Evolutionary conservation across 2,329 filamentous ascomycete species (phyloP), one percentile per base, ranked within the genome.

Genomic region (Amauroascus verrucosus): DNA sequence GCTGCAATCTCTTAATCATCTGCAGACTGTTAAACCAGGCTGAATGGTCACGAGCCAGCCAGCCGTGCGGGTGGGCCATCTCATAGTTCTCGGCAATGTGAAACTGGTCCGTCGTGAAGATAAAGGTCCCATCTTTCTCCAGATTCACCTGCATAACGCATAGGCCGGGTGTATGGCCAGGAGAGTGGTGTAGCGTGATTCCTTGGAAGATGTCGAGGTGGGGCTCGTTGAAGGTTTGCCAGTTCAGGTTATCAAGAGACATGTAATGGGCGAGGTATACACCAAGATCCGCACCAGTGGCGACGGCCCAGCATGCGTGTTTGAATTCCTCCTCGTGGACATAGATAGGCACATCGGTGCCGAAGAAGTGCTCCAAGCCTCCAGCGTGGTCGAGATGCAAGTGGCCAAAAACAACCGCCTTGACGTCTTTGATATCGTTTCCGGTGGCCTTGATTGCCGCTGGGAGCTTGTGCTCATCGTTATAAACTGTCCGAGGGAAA

Each of bases 331-430:
- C 67, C 57, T 76, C 73, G 54, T 76, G 73, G 2, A 75, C 71
- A 56, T 70, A 75, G 48, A 75, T 73, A 4, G 71, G 70, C 5
- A 75, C 62, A 28, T 71, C 67, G 4, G 66, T 73, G 37, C 64
- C 64, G 2, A 67, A 37, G 44, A 76, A 76, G 50, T 75, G 65
- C 46, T 75, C 72, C 0, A 76, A 60, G 0, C 74, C 73, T 1
- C 74, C 74, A 0, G 74, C 74, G 56, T 76, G 73, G 56, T 76
- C 74, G 1, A 75, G 57, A 57, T 76, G 73, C 30, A 77, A 61
- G 52, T 76, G 74, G 2, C 74, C 71, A 16, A 76, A 67, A 2
- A 76, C 67, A 8, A 76, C 66, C 18, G 68, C 66, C 58, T 75
- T 75, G 26, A 76, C 62, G 58, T 76, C 72, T 46, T 71, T 68